phyloP scores from a whole-genome alignment of 352 stramenopile genomes.

The Blastocystis sp. region DNA sequence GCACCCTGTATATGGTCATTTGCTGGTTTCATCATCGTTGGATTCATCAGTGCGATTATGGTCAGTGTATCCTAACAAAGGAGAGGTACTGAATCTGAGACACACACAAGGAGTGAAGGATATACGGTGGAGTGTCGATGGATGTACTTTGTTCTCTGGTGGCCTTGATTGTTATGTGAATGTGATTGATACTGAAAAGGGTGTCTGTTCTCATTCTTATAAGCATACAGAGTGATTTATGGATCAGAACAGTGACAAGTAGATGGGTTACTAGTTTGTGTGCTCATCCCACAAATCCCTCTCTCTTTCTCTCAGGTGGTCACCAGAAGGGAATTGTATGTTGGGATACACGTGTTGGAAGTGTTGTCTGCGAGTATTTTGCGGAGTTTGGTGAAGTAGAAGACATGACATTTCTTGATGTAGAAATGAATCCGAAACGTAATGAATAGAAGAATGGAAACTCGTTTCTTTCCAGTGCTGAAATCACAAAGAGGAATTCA shows the following conservation, averaged over 20 bases:
- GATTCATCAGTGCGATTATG: constrained; percentile 23
- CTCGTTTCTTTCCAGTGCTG: constrained; percentile 15
- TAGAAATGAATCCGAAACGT: neutral
- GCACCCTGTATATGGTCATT: constrained; percentile 39
- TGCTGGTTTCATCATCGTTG: constrained; percentile 23
- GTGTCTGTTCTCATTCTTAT: constrained; percentile 24
- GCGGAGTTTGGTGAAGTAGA: constrained; percentile 32
- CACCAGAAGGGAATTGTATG: constrained; percentile 18
- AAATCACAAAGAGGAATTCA: constrained; percentile 32
- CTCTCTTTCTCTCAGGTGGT: constrained; percentile 22
- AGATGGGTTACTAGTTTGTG: constrained; percentile 22
- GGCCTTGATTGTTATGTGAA: constrained; percentile 46
- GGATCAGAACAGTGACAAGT: neutral
- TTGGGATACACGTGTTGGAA: constrained; percentile 24
- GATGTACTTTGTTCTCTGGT: neutral
- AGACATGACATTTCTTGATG: constrained; percentile 45
- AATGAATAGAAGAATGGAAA: neutral
- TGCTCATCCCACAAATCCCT: neutral
- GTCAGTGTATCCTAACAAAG: constrained; percentile 34
- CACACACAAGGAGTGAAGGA: constrained; percentile 45
- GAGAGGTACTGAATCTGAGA: neutral
- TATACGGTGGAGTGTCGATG: constrained; percentile 46
- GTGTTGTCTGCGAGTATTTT: constrained; percentile 32
- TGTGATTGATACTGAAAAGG: constrained; percentile 16
- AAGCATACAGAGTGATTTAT: constrained; percentile 7